Evolutionary conservation across 78 protist genomes (phyloP), one percentile per base, ranked within the genome.

Genomic region (Cavenderia fasciculata): DNA sequence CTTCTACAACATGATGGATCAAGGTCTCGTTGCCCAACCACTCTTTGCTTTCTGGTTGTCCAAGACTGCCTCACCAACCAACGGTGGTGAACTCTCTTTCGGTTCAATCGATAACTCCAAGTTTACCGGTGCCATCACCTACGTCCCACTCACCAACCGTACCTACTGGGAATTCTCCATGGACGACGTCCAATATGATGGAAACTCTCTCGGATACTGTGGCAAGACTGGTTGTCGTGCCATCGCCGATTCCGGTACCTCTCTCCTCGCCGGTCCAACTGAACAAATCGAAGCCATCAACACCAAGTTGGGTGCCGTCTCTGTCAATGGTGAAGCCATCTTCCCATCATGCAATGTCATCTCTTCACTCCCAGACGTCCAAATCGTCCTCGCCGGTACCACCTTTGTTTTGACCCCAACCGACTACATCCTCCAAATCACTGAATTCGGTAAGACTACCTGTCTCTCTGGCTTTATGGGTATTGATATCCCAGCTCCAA

Each of bases 221-320:
- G 65, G 61, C 41, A 0, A 41, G 43, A 27, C 41, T 1, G 79
- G 79, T 46, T 95, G 96, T 92, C 70, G 77, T 43, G 98, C 98
- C 78, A 96, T 97, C 51, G 95, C 92, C 46, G 99, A 98, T 87
- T 94, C 98, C 14, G 99, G 99, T 49, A 98, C 99, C 34, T 94
- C 97, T 19, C 94, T 97, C 40, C 40, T 98, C 36, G 98, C 96
- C 19, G 98, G 97, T 72, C 99, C 99, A 73, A 21, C 70, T 5
- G 94, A 4, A 11, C 33, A 95, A 59, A 69, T 74, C 78, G 25
- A 33, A 7, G 59, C 69, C 44, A 36, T 95, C 63, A 94, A 93
- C 85, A 78, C 75, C 31, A 90, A 90, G 76, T 68, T 90, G 41
- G 94, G 94, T 47, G 94, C 94, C 5, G 72, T 47, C 61, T n/a